phyloP scores from a whole-genome alignment of 345 rosid species.

The Brassica incana region DNA sequence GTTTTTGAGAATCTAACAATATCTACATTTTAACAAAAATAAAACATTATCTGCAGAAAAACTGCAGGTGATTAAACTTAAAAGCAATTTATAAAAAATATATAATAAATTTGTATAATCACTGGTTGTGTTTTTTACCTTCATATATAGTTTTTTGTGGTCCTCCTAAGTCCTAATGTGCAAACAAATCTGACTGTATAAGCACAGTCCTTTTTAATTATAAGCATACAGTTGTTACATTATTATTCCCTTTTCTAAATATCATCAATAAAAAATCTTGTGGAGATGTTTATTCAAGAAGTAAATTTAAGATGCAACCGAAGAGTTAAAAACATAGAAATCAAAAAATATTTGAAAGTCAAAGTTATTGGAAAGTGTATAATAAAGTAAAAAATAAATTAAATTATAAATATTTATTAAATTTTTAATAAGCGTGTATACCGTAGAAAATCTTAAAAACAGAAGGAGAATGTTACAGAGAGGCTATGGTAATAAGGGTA shows the following conservation, averaged over 20 bases:
- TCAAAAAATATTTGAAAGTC: not conserved
- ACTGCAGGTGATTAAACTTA: conserved; percentile 7
- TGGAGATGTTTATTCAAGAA: conserved; percentile 13
- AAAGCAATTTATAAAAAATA: not conserved
- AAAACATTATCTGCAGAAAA: conserved; percentile 13
- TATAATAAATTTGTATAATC: not conserved
- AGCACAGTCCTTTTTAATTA: conserved; percentile 34
- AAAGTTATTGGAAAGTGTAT: too few relatives aligned
- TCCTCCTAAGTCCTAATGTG: conserved; percentile 14
- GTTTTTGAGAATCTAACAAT: conserved; percentile 19
- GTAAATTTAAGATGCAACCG: not conserved
- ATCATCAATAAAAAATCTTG: conserved; percentile 8
- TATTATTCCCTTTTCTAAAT: conserved; percentile 23
- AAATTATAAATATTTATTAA: too few relatives aligned
- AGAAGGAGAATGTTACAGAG: not conserved
- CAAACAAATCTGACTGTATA: conserved; percentile 34
- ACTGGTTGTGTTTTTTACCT: conserved; percentile 40
- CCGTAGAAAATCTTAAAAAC: too few relatives aligned
- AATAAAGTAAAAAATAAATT: too few relatives aligned
- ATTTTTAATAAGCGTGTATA: too few relatives aligned
- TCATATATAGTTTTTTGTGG: conserved; percentile 20
- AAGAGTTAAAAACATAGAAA: not conserved
- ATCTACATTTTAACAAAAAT: not conserved
- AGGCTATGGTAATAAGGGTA: not conserved
- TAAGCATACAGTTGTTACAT: conserved; percentile 34